Percentiles rank a stretch among this genome's conserved stretches.
These are phyloP conservation scores for Candida sp. DNA, from an alignment of 1,139 yeast genomes.

Conservation along the genomic window DNA sequence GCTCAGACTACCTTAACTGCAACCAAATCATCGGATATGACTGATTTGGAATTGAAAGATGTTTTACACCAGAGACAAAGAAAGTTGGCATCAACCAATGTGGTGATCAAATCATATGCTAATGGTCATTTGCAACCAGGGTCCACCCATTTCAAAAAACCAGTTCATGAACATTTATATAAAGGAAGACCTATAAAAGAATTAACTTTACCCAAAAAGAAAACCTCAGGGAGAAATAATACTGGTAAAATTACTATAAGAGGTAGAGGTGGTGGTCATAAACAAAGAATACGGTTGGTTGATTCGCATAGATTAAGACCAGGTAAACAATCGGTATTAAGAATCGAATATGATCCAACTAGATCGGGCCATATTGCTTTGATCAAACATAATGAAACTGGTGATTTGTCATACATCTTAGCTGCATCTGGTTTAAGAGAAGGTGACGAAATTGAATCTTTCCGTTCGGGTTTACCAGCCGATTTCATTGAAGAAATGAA, in stretches of 20 bases:
- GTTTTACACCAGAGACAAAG: conserved; percentile 67
- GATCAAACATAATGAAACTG: conserved; percentile 60
- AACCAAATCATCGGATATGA: conserved; percentile 14
- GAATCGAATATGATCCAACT: conserved; percentile 96
- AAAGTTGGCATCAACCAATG: conserved; percentile 66
- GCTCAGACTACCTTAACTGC: background rate
- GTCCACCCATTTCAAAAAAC: conserved; percentile 84
- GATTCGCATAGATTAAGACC: conserved; percentile 67
- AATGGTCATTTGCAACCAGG: conserved; percentile 79
- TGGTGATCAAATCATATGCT: conserved; percentile 69
- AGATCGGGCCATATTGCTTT: conserved; percentile 94
- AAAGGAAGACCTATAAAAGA: conserved; percentile 79
- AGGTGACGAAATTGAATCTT: conserved; percentile 89
- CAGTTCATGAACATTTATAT: conserved; percentile 82
- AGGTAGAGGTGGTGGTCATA: conserved; percentile 97
- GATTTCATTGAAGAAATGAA: conserved; percentile 71
- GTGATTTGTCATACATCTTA: conserved; percentile 69
- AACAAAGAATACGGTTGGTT: conserved; percentile 77
- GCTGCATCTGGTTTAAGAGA: conserved; percentile 93
- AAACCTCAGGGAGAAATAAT: conserved; percentile 86
- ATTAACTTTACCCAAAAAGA: conserved; percentile 71
- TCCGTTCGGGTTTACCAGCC: conserved; percentile 82
- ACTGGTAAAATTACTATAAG: conserved; percentile 87
- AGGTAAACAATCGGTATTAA: conserved; percentile 76
- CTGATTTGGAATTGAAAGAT: conserved; percentile 81